These are phyloP conservation scores for Lodderomyces theae DNA, from an alignment of 1,139 yeast genomes.

Conservation along the genomic window DNA sequence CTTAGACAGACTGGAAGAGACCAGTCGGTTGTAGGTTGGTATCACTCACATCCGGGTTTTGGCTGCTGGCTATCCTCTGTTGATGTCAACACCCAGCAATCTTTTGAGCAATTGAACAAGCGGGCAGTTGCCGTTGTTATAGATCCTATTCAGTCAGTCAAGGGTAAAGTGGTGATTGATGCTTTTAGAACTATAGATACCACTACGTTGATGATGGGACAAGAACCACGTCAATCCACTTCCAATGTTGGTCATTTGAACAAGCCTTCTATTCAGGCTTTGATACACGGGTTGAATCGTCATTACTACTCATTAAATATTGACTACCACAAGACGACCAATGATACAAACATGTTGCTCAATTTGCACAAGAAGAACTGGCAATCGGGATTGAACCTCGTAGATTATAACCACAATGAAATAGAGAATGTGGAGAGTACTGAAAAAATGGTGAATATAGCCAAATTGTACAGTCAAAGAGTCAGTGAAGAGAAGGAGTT, in stretches of 20 bases:
- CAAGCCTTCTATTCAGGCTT: slow-evolving; percentile 96
- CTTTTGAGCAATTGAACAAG: slow-evolving; percentile 91
- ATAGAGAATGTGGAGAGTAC: slow-evolving; percentile 71
- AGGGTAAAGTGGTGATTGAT: slow-evolving; percentile 98
- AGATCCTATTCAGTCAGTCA: slow-evolving; percentile 97
- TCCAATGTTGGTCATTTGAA: slow-evolving; percentile 93
- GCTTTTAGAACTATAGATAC: slow-evolving; percentile 95
- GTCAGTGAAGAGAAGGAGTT: slow-evolving; percentile 91
- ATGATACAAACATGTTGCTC: slow-evolving; percentile 91
- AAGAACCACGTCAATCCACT: slow-evolving; percentile 97
- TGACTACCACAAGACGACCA: slow-evolving; percentile 88
- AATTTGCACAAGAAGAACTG: slow-evolving; percentile 94
- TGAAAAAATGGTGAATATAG: slow-evolving; percentile 81
- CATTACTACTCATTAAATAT: slow-evolving; percentile 94
- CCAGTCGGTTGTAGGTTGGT: slow-evolving; percentile 99
- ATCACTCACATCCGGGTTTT: slow-evolving; percentile 98
- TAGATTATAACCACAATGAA: slow-evolving; percentile 77
- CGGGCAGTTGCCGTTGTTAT: slow-evolving; percentile 97
- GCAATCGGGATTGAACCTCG: slow-evolving; percentile 86
- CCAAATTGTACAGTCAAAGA: slow-evolving; percentile 85
- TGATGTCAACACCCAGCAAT: slow-evolving; percentile 96
- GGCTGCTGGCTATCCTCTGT: slow-evolving; percentile 99
- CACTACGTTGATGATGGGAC: slow-evolving; percentile 87
- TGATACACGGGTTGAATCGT: slow-evolving; percentile 95
- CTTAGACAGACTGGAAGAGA: slow-evolving; percentile 96